A percentile compares a stretch with the other conserved stretches of the same genome.
phyloP scores from a whole-genome alignment of 768 basidiomycete genomes.

The Suillus subalutaceus region DNA sequence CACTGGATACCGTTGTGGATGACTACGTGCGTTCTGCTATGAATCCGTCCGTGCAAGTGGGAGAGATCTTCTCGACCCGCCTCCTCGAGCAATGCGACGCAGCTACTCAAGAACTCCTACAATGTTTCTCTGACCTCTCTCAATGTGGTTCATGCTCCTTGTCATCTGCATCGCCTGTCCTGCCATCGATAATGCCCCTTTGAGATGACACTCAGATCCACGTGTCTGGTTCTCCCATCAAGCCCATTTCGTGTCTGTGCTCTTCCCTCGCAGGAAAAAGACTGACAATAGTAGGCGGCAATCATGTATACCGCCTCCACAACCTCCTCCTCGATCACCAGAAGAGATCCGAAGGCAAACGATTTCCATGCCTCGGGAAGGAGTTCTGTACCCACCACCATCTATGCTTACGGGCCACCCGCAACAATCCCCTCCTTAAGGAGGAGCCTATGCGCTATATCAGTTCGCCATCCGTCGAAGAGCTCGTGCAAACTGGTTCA shows the following conservation, averaged over 20 bases:
- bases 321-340: slow-evolving; percentile 21
- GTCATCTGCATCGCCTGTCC: not conserved
- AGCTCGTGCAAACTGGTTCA: slow-evolving; percentile 43
- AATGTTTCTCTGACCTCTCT: not conserved
- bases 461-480: slow-evolving; percentile 40
- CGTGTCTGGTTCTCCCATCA: not conserved
- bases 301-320: slow-evolving; percentile 30
- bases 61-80: not conserved
- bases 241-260: slow-evolving; percentile 16
- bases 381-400: slow-evolving; percentile 58
- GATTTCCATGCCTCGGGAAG: slow-evolving; percentile 41
- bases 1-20: not conserved
- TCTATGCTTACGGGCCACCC: slow-evolving; percentile 36
- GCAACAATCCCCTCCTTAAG: slow-evolving; percentile 12
- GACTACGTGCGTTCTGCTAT: not conserved
- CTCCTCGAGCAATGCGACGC: not conserved
- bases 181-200: not conserved
- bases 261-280: slow-evolving; percentile 27
- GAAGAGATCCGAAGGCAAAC: slow-evolving; percentile 23
- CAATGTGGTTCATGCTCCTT: not conserved
- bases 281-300: slow-evolving; percentile 31
- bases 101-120: not conserved
- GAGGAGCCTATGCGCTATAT: slow-evolving; percentile 21
- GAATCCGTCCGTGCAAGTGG: not conserved
- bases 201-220: not conserved